phyloP scores from a whole-genome alignment of 2,329 filamentous ascomycete species.

The Penicillium olsonii region DNA sequence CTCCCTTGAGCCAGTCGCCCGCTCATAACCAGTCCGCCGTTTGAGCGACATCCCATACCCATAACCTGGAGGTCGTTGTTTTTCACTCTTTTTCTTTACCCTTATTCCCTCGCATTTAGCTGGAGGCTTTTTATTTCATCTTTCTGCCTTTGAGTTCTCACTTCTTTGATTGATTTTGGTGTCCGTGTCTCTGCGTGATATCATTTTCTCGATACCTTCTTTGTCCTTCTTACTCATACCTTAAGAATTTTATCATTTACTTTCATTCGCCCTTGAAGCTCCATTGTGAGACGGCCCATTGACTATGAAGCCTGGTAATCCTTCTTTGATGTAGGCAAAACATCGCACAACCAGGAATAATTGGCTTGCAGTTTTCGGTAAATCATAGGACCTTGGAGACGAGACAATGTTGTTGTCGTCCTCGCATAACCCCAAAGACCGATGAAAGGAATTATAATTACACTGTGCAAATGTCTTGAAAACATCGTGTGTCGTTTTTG shows the following conservation, averaged over 20 bases:
- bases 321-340: too few species aligned
- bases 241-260: too few species aligned
- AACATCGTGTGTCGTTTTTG: too few species aligned
- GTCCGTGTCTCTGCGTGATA: not conserved
- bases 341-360: not conserved
- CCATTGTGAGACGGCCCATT: too few species aligned
- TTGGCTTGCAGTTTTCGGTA: too few species aligned
- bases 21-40: not conserved
- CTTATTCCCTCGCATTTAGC: not conserved
- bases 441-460: not conserved
- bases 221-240: not conserved
- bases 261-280: too few species aligned
- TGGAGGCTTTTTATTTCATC: too few species aligned
- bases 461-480: not conserved
- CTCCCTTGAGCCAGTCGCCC: not conserved
- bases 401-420: not conserved
- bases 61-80: not conserved
- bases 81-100: not conserved
- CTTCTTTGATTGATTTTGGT: too few species aligned
- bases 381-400: too few species aligned
- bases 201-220: not conserved
- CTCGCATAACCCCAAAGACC: not conserved
- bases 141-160: too few species aligned
- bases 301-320: too few species aligned
- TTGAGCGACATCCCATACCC: not conserved